Evolutionary conservation across 2,329 filamentous ascomycete species (phyloP).

Genomic region (Hypoxylon sp.): DNA sequence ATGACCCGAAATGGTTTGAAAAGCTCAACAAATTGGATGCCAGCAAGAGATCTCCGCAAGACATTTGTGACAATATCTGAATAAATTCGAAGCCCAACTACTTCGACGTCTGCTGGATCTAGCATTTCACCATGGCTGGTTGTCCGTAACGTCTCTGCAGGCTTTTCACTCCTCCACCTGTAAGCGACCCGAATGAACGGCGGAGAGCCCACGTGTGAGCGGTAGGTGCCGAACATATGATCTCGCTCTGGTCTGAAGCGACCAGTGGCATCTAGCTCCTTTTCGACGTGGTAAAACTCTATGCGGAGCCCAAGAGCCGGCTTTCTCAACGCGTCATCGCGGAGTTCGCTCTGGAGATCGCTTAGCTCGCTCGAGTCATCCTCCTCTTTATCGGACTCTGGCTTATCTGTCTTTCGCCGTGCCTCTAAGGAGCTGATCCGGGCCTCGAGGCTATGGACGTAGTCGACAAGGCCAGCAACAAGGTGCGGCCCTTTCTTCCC

Average conservation of each 20-base stretch:
- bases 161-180: conserved; percentile 9
- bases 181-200: conserved; percentile 21
- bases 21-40: neutral
- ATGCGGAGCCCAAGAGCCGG: neutral
- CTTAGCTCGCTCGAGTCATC: neutral
- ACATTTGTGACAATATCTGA: neutral
- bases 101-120: conserved; percentile 15
- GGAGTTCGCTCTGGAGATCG: no score
- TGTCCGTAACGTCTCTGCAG: neutral
- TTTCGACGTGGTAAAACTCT: conserved; percentile 1
- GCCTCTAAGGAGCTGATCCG: conserved; percentile 6
- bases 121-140: neutral
- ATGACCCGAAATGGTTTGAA: conserved; percentile 5
- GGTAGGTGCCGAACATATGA: neutral
- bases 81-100: conserved; percentile 13
- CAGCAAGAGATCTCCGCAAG: neutral
- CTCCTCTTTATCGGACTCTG: neutral
- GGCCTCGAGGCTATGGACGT: conserved; percentile 6
- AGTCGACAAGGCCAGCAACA: conserved; percentile 8
- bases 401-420: neutral
- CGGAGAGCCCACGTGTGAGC: neutral
- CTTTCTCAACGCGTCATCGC: neutral
- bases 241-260: conserved; percentile 2
- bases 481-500: neutral
- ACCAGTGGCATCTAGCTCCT: conserved; percentile 5